Evolutionary conservation across 2,329 filamentous ascomycete genomes (phyloP).

Genomic region (Colletotrichum sansevieriae): DNA sequence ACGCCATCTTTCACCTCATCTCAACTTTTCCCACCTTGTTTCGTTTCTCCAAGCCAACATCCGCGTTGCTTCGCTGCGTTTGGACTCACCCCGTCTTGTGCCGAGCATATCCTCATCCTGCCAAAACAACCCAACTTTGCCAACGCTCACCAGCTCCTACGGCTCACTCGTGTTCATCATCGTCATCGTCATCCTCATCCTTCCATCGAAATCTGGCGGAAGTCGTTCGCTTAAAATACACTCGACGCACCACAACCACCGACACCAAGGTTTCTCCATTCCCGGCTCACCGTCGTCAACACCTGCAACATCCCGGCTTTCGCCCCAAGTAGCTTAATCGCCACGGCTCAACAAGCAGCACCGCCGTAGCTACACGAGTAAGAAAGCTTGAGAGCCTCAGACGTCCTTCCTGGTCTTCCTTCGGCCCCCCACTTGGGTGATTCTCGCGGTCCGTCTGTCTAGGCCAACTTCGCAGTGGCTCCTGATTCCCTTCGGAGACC

Average conservation of each 20-base stretch:
- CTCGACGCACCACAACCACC: constrained; percentile 21
- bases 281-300: constrained; percentile 38
- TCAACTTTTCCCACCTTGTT: constrained; percentile 36
- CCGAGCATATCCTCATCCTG: constrained; percentile 22
- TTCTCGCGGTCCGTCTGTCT: constrained; percentile 41
- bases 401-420: constrained; percentile 35
- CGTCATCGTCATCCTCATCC: constrained; percentile 21
- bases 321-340: constrained; percentile 30
- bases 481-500: constrained; percentile 32
- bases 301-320: constrained; percentile 34
- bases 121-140: not conserved
- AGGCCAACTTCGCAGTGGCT: constrained; percentile 39
- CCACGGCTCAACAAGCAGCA: constrained; percentile 26
- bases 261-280: constrained; percentile 38
- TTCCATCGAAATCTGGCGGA: constrained; percentile 8
- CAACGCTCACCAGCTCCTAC: constrained; percentile 1
- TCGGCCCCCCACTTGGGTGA: constrained; percentile 42
- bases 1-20: constrained; percentile 35
- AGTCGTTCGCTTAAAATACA: constrained; percentile 10
- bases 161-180: constrained; percentile 6
- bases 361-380: constrained; percentile 20
- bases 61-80: constrained; percentile 18
- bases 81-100: constrained; percentile 29
- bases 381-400: constrained; percentile 31
- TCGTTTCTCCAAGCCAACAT: constrained; percentile 33